Conservation (phyloP, 352 stramenopile species). For the Hyaloperonospora arabidopsidis region DNA sequence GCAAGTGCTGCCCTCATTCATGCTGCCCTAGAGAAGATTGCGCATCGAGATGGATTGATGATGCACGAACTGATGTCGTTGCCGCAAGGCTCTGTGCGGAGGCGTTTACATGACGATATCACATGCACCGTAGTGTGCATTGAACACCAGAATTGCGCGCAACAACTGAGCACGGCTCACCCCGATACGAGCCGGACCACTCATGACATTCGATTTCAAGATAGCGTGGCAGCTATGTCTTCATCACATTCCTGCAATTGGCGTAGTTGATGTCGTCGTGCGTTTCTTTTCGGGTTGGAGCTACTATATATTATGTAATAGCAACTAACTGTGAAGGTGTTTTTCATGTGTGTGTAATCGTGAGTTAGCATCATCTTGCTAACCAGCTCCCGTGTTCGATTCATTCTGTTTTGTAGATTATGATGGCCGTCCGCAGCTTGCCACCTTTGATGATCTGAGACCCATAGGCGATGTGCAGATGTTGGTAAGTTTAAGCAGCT, state of each 20-base stretch:
- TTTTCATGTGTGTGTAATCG: no score
- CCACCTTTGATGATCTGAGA: constrained; percentile 67
- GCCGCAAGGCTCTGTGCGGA: constrained; percentile 34
- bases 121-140: constrained; percentile 75
- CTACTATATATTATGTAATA: constrained; percentile 34
- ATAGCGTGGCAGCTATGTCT: constrained; percentile 31
- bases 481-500: no score
- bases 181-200: constrained; percentile 7
- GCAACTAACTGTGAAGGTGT: no score
- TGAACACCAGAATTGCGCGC: constrained; percentile 14
- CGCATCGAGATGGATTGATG: constrained; percentile 57
- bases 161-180: constrained; percentile 6
- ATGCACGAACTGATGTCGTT: constrained; percentile 62
- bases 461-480: no score
- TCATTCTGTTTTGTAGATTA: constrained; percentile 86
- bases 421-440: constrained; percentile 77
- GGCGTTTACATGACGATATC: constrained; percentile 72
- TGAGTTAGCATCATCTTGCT: constrained; percentile 45
- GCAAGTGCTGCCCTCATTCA: constrained; percentile 60
- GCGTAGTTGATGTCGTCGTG: constrained; percentile 91
- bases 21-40: constrained; percentile 58
- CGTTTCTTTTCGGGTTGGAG: constrained; percentile 78
- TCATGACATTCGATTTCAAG: constrained; percentile 8
- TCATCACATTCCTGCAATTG: constrained; percentile 95
- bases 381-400: constrained; percentile 89